Percentiles rank a stretch among this genome's conserved stretches.
phyloP scores from a whole-genome alignment of 768 basidiomycete genomes.

The Hydnomerulius pinastri region DNA sequence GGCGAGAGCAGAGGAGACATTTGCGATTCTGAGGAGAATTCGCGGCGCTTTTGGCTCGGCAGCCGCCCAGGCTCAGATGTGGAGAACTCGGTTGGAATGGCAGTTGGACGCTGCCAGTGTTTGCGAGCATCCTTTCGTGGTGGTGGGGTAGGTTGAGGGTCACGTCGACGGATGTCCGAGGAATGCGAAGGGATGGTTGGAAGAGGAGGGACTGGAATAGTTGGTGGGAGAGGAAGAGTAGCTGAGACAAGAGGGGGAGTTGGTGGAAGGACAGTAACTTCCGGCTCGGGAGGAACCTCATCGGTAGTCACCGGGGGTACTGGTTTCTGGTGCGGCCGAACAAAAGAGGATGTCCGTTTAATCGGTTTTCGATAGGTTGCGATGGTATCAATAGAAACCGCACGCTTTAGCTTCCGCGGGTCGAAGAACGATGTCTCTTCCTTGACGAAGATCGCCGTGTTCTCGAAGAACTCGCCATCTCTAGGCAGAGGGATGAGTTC shows the following conservation, averaged over 20 bases:
- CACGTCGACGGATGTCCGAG: neutral
- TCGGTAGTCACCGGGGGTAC: neutral
- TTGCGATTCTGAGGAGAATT: neutral
- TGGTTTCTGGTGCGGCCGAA: neutral
- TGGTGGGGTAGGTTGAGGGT: neutral
- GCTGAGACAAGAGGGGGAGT: too few species aligned
- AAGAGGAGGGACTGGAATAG: too few species aligned
- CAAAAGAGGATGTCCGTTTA: neutral
- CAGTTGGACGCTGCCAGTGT: neutral
- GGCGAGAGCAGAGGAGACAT: too few species aligned
- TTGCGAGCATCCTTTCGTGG: neutral
- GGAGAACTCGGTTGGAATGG: neutral
- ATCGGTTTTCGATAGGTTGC: too few species aligned
- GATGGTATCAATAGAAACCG: neutral
- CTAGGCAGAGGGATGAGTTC: neutral
- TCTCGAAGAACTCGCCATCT: neutral
- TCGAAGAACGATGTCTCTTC: slow-evolving; percentile 1
- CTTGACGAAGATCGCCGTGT: neutral
- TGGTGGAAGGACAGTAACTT: too few species aligned
- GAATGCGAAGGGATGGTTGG: neutral
- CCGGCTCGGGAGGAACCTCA: neutral
- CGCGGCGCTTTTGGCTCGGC: neutral
- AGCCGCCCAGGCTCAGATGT: neutral
- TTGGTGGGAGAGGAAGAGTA: too few species aligned
- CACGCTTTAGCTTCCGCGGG: neutral